Percentiles rank a stretch among this genome's conserved stretches.
Conservation (phyloP, 345 rosid genomes). For the Eucalyptus camaldulensis region DNA sequence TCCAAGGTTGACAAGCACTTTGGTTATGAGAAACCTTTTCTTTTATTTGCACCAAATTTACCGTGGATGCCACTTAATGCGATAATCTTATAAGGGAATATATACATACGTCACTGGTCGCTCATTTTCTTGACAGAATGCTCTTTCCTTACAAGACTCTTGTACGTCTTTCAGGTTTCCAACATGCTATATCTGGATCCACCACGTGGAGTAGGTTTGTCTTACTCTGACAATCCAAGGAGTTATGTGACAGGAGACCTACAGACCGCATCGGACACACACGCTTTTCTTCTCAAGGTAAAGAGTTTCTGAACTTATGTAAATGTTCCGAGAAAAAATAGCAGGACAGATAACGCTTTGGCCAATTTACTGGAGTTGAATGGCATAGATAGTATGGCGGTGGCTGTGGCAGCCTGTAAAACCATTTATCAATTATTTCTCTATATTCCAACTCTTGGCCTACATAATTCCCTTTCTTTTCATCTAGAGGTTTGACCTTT, state of each 20-base stretch:
- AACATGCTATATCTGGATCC: conserved; percentile 45
- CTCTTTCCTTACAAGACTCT: background rate
- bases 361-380: background rate
- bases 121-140: background rate
- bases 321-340: background rate
- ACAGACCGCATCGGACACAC: conserved; percentile 30
- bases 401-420: background rate
- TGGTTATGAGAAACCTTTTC: background rate
- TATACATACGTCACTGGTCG: background rate
- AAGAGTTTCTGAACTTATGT: background rate
- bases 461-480: background rate
- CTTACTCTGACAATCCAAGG: conserved; percentile 13
- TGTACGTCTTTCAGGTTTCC: conserved; percentile 19
- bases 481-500: conserved; percentile 22
- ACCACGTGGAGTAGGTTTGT: conserved; percentile 45
- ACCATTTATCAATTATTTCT: background rate
- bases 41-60: background rate
- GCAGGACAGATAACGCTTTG: background rate
- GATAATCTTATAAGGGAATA: background rate
- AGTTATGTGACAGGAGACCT: conserved; percentile 17
- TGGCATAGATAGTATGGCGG: background rate
- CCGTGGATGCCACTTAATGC: background rate
- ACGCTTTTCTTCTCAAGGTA: conserved; percentile 36
- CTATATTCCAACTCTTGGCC: background rate
- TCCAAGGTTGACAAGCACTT: conserved; percentile 4